Base-by-base conservation (phyloP, 2,329 filamentous ascomycete genomes). In the Aspergillus viridinutans region DNA sequence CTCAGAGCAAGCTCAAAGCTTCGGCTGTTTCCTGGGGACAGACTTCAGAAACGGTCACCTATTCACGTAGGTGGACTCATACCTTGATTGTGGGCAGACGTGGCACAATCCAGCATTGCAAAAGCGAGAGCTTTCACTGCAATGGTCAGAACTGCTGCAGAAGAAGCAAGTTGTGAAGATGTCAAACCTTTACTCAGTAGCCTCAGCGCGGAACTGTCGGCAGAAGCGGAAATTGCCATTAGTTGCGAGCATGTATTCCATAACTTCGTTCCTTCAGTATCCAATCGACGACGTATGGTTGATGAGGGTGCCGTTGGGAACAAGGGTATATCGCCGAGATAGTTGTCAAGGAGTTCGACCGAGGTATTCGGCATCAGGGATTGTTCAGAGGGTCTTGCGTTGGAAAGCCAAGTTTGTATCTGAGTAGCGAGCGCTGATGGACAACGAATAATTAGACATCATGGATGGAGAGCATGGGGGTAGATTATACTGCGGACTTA, bases 1-100 rank as follows among this genome's bases (percentile, higher is more conserved):
- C 87, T 90, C 56, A 95, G 75, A 10, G 86, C 86, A 62, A 90
- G 74, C 66, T 83, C 86, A 68, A 90, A 77, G 21, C 90, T 71
- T 55, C 88, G 83, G 29, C 85, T 69, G 17, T 80, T 67, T 58
- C 81, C 74, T 76, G 52, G 6, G 49, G 20, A 14, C 17, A 23
- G 21, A 0, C 32, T 17, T 47, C 20, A 47, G 43, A 21, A 20
- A 45, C 21, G 3, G 42, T 45, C 28, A 42, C 21, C 9, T 14
- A 20, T 40, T 42, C 10, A 26, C 3, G 12, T 8, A n/a, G 7
- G 14, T 21, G 28, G n/a, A 17, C 50, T 52, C 32, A 17, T 57
- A 57, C 67, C 66, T 51, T 29, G 25, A 5, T 49, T 53, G 4
- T 57, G 60, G 23, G 53, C 60, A 17, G 61, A 54, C 20, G 63